Evolutionary conservation across 768 basidiomycete genomes (phyloP), one percentile per base, ranked within the genome.

Genomic region (Chiua virens): DNA sequence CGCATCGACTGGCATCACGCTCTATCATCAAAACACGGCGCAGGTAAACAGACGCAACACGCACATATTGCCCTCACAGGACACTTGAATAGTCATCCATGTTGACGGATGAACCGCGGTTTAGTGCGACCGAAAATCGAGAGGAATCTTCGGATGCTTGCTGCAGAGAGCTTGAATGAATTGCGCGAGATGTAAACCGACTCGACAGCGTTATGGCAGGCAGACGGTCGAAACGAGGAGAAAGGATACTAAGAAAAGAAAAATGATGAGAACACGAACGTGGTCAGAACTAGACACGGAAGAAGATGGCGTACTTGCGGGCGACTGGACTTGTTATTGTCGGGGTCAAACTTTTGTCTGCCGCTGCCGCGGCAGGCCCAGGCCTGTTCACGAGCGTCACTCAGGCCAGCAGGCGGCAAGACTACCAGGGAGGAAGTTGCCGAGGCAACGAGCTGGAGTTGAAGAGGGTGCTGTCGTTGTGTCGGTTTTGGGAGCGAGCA

Each of bases 221-320:
- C 50, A 55, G 51, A 55, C 45, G 47, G 6, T 50, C 48, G 18
- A 47, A 38, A 49, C 20, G 38, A 59, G 15, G 11, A 28, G 2
- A 3, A 50, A 17, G 3, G 22, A 59, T 20, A 55, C 15, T 42
- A 59, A 32, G 28, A 47, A 60, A 53, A 60, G 58, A 60, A 50
- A 57, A 53, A 53, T 57, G 8, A 52, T 42, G 27, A 52, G 41
- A n/a, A 43, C 39, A 44, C 49, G 56, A 46, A 47, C 30, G 45
- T 53, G 41, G 17, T 21, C 22, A 6, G 43, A 41, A 38, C 42
- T 30, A 35, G 45, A 54, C 55, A 59, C 57, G 18, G 20, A 18
- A 14, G 20, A 9, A 25, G 17, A 49, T 28, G 32, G n/a, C n/a
- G n/a, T n/a, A 38, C 40, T 32, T 8, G n/a, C 34, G n/a, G 25